Evolutionary conservation across 176 grass and related monocot species (phyloP).

Genomic region (Avena atlantica): DNA sequence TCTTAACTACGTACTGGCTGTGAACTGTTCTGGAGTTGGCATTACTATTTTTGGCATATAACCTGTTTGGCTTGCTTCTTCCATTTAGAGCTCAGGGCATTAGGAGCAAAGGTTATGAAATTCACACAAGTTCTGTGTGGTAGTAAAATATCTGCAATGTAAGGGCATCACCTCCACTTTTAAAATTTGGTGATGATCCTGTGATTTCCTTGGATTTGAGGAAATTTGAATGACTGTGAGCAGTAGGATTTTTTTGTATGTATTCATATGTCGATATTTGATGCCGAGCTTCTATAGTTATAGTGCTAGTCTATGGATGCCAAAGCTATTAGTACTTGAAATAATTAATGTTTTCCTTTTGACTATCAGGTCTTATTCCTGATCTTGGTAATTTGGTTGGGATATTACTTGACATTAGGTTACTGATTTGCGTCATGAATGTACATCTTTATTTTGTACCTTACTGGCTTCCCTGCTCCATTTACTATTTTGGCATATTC

Average conservation of each 20-base stretch:
- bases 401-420: constrained; percentile 23
- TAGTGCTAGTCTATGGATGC: neutral
- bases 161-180: constrained; percentile 2
- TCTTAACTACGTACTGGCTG: neutral
- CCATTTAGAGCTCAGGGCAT: constrained; percentile 3
- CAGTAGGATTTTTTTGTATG: constrained; percentile 1
- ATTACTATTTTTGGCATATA: constrained; percentile 33
- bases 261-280: neutral
- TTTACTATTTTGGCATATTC: neutral
- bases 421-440: constrained; percentile 17
- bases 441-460: constrained; percentile 5
- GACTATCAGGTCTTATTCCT: neutral
- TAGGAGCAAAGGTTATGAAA: neutral
- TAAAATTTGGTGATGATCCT: neutral
- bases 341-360: constrained; percentile 5
- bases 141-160: neutral
- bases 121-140: constrained; percentile 5
- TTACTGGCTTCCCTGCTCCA: constrained; percentile 4
- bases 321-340: neutral
- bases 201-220: neutral
- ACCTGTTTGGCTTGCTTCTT: constrained; percentile 1
- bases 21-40: neutral
- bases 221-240: constrained; percentile 1
- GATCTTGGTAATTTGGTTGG: constrained; percentile 13
- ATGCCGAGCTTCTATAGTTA: constrained; percentile 3